These are phyloP conservation scores for Solanum lignicaule DNA, from an alignment of 257 asterid genomes.

Conservation along the genomic window DNA sequence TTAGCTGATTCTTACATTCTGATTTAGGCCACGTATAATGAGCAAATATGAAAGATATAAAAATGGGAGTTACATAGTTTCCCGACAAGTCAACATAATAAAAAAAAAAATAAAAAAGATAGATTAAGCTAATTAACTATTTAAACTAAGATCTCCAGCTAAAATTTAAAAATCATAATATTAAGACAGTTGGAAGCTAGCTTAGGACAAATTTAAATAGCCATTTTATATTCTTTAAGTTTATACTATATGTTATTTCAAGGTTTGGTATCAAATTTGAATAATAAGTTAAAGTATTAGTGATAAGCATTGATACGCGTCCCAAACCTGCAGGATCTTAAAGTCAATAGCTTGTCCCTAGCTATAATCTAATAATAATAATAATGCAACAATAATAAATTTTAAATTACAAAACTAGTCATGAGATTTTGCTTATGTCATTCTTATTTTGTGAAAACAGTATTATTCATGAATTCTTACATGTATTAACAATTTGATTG, in stretches of 20 bases:
- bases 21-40: neutral
- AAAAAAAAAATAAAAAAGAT: neutral
- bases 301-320: neutral
- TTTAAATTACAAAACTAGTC: neutral
- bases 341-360: neutral
- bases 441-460: neutral
- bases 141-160: neutral
- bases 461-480: neutral
- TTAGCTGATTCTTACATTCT: neutral
- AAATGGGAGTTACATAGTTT: neutral
- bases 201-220: neutral
- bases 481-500: slow-evolving; percentile 2
- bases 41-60: neutral
- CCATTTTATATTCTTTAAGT: neutral
- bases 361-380: neutral
- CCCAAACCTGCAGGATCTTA: neutral
- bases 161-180: neutral
- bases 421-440: neutral
- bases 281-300: neutral
- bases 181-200: neutral
- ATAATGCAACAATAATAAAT: neutral
- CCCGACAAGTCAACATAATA: neutral
- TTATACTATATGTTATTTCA: neutral
- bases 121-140: neutral
- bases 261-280: neutral